Evolutionary conservation across 805 yeast species (phyloP), one percentile per base, ranked within the genome.

Genomic region (Ogataea ramenticola): DNA sequence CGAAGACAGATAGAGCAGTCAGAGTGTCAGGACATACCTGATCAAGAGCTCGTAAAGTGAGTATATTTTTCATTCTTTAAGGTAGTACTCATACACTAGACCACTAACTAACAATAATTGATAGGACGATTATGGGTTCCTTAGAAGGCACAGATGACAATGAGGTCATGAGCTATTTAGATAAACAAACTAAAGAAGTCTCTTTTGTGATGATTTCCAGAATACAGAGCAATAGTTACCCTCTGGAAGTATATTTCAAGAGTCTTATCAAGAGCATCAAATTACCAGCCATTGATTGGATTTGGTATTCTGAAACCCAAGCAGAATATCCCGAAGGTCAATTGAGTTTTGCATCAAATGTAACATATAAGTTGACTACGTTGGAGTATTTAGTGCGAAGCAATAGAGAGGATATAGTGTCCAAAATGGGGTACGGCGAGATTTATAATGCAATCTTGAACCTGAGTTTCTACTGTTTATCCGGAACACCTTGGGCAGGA

Each of bases 281-380:
- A 8, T 26, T 39, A n/a, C 41, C 41, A 3, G 22, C 34, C 7
- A 11, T 39, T 3, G 41, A 39, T 31, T 39, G 41, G 41, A 31
- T 39, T 4, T 39, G 41, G 41, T 39, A 9, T 22, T 19, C 39
- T 4, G 39, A 36, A 6, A 22, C 15, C 12, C 30, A 39, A 27
- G 34, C 10, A 16, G 41, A 39, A 10, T 7, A 14, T 4, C 35
- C 34, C 3, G n/a, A 27, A 27, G 24, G 17, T 4, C 33, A 39
- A 15, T 20, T 30, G 22, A 39, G 20, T 4, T 26, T 31, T 5
- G 3, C n/a, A 7, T 9, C 30, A 24, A 29, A 8, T 15, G n/a
- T 20, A 8, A 8, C 20, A 15, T 37, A 17, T 16, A 37, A 36
- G 10, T 17, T 37, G 21, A 7, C 7, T 16, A 20, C 22, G 3